A percentile compares a stretch with the other conserved stretches of the same genome.
Evolutionary conservation across 371 early-diverging fungal species (phyloP).

Genomic region (Smittium mucronatum): DNA sequence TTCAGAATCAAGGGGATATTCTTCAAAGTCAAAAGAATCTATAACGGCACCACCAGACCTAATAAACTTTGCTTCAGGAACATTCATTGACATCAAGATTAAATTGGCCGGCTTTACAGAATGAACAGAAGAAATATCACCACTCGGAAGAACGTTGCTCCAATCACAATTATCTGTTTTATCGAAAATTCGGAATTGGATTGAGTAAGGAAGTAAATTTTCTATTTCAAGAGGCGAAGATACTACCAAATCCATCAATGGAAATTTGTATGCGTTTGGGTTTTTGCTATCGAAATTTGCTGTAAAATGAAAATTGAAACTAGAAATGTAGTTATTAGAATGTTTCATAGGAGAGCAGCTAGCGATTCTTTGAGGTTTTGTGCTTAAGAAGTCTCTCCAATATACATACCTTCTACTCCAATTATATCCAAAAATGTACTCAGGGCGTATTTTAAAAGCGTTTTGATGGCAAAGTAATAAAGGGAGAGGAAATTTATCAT

Average conservation of each 20-base stretch:
- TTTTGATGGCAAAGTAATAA: constrained; percentile 69
- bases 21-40: constrained; percentile 57
- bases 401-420: constrained; percentile 56
- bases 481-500: constrained; percentile 71
- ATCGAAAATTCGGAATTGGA: constrained; percentile 65
- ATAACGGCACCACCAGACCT: constrained; percentile 76
- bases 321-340: constrained; percentile 6
- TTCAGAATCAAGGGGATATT: constrained; percentile 50
- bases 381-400: constrained; percentile 49
- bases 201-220: constrained; percentile 82
- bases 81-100: constrained; percentile 56
- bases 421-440: constrained; percentile 60
- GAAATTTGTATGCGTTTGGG: constrained; percentile 42
- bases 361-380: constrained; percentile 53
- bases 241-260: constrained; percentile 66
- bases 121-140: constrained; percentile 64
- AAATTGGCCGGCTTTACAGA: constrained; percentile 72
- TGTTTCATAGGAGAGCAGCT: constrained; percentile 66
- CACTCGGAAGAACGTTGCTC: constrained; percentile 50
- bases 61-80: constrained; percentile 52
- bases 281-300: constrained; percentile 20
- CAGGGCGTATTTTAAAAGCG: constrained; percentile 68
- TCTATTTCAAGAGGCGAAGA: constrained; percentile 88
- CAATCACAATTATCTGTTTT: constrained; percentile 51
- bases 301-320: constrained; percentile 28